phyloP scores from a whole-genome alignment of 495 filamentous ascomycete species.

The Neurospora terricola region DNA sequence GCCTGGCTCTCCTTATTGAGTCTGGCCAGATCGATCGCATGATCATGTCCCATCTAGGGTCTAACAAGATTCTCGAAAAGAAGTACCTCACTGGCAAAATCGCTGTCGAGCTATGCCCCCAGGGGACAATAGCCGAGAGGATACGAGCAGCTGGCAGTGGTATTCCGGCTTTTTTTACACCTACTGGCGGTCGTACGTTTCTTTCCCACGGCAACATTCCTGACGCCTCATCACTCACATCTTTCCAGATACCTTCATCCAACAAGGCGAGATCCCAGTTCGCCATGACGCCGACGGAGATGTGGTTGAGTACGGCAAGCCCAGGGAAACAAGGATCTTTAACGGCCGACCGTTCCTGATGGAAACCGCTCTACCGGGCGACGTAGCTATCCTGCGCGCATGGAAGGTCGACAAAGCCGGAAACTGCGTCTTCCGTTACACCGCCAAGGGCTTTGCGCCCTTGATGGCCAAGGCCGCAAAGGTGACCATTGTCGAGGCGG shows the following conservation, averaged over 20 bases:
- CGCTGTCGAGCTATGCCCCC: constrained; percentile 54
- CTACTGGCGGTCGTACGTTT: constrained; percentile 45
- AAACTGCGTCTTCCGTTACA: constrained; percentile 56
- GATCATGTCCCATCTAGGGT: constrained; percentile 50
- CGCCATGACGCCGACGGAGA: constrained; percentile 41
- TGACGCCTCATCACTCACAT: background rate
- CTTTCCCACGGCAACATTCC: background rate
- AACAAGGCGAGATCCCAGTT: constrained; percentile 51
- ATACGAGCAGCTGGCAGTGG: constrained; percentile 54
- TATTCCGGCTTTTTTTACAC: constrained; percentile 58
- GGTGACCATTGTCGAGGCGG: constrained; percentile 57
- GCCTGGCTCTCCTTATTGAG: constrained; percentile 42
- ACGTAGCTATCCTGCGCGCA: constrained; percentile 54
- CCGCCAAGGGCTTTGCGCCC: constrained; percentile 48
- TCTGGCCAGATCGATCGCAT: constrained; percentile 48
- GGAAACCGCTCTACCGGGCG: constrained; percentile 53
- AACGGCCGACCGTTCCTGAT: constrained; percentile 48
- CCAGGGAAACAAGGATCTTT: constrained; percentile 51
- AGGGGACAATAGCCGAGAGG: constrained; percentile 55
- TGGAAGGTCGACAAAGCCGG: constrained; percentile 56
- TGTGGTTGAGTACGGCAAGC: constrained; percentile 42
- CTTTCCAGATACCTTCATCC: constrained; percentile 43
- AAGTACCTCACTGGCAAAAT: constrained; percentile 53
- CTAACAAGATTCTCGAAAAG: constrained; percentile 56
- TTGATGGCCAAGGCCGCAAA: constrained; percentile 55